Evolutionary conservation across 78 protist species (phyloP).

Genomic region (Salpingoeca rosetta): DNA sequence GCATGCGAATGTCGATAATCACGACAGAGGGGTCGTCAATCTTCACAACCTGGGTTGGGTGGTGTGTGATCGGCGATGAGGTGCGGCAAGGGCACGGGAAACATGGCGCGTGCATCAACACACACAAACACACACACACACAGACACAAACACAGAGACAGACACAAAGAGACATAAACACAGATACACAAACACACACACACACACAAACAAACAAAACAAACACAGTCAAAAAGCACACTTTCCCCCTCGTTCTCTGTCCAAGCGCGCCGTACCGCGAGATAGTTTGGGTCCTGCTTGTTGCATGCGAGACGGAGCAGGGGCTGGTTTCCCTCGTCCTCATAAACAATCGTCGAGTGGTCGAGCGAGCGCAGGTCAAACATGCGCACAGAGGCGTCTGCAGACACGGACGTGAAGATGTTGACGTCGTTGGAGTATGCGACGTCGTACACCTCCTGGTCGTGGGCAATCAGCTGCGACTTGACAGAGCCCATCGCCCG

Average conservation of each 20-base stretch:
- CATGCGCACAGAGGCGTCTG: conserved; percentile 93
- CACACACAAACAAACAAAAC: neutral
- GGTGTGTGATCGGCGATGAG: neutral
- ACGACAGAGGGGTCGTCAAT: conserved; percentile 66
- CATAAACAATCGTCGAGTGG: conserved; percentile 94
- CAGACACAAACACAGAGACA: neutral
- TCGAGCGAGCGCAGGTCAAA: conserved; percentile 89
- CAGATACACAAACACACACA: neutral
- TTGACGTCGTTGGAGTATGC: conserved; percentile 66
- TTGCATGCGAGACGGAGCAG: conserved; percentile 90
- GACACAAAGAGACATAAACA: neutral
- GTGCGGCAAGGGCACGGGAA: neutral
- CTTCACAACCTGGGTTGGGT: conserved; percentile 61
- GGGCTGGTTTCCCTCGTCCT: conserved; percentile 64
- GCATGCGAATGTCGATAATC: conserved; percentile 81
- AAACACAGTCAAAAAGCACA: too few species aligned
- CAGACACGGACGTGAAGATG: conserved; percentile 82
- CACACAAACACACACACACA: neutral
- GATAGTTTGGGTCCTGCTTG: conserved; percentile 71
- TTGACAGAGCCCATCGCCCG: conserved; percentile 42
- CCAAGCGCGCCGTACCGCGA: conserved; percentile 27
- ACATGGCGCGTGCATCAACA: neutral
- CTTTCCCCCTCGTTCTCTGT: neutral
- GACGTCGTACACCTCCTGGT: conserved; percentile 94
- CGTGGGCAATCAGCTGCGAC: conserved; percentile 98